Evolutionary conservation across 2,329 filamentous ascomycete genomes (phyloP), one percentile per base, ranked within the genome.

Genomic region (Microascus cirrosus): DNA sequence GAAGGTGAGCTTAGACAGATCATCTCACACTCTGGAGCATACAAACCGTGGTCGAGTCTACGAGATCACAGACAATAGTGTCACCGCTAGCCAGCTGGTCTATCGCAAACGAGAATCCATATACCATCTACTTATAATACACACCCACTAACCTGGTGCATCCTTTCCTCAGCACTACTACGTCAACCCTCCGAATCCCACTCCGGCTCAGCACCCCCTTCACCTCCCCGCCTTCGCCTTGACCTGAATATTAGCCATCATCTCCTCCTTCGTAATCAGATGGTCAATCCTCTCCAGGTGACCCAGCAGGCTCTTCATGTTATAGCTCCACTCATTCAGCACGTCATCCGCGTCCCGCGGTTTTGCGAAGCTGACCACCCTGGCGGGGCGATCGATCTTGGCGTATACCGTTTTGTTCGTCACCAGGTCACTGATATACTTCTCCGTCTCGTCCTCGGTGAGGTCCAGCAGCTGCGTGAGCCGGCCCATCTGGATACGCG

Each of bases 211-310:
- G 8, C 28, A 32, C 28, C 28, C 48, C 12, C 55, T 39, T 57
- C 53, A 57, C 55, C 45, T 57, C 32, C 45, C 55, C 55, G 52
- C 53, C 67, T 75, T 73, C 42, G 62, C 65, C 64, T 72, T 74
- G 6, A 90, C 90, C 72, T 94, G 87, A 67, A 99, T 97, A 60
- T 92, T 83, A 48, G 94, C 94, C 94, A 99, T 99, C 94, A 99
- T 99, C 80, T 99, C 94, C 75, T 99, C 94, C 80, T 97, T 97
- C 58, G 95, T 99, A 68, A 99, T 99, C 67, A 99, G 79, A 72
- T 99, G 94, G 69, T 99, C 94, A 61, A 99, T 95, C 62, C 91
- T 82, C 79, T 96, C 91, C 68, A 96, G 70, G 58, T 93, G 75
- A 12, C 90, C 90, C 63, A 96, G 74, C 66, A 96, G 74, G 68